phyloP scores from a whole-genome alignment of 176 grass and related monocot species.

The Metroxylon sagu region DNA sequence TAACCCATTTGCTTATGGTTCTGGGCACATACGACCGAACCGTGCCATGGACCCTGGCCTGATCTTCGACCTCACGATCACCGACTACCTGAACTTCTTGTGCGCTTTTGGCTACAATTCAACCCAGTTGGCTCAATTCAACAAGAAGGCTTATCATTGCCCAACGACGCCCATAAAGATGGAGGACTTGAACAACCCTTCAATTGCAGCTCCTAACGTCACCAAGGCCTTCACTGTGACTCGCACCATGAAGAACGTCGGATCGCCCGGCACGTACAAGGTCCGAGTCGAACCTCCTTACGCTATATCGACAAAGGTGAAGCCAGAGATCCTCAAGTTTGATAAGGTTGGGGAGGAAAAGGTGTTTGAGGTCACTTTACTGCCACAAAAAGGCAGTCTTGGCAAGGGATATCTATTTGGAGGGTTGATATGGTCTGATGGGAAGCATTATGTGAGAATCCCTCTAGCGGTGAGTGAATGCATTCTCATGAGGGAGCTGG shows the following conservation, averaged over 20 bases:
- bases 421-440: constrained; percentile 62
- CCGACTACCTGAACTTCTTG: constrained; percentile 60
- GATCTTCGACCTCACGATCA: constrained; percentile 42
- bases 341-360: constrained; percentile 42
- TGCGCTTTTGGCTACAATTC: constrained; percentile 45
- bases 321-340: constrained; percentile 36
- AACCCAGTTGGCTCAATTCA: constrained; percentile 5
- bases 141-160: constrained; percentile 24
- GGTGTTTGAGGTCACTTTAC: constrained; percentile 36
- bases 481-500: constrained; percentile 24
- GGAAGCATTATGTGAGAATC: constrained; percentile 54
- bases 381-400: constrained; percentile 22
- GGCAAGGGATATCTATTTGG: constrained; percentile 53
- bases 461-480: constrained; percentile 61
- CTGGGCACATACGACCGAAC: constrained; percentile 64
- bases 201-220: constrained; percentile 38
- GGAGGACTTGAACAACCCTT: constrained; percentile 85
- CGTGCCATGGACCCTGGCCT: constrained; percentile 59
- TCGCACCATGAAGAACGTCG: constrained; percentile 62
- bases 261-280: constrained; percentile 31
- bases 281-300: constrained; percentile 26
- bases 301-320: constrained; percentile 29
- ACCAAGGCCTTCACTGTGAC: constrained; percentile 23
- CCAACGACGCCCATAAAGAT: constrained; percentile 16
- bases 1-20: constrained; percentile 48